Evolutionary conservation across 345 rosid species (phyloP).

Genomic region (Melaleuca quinquenervia): DNA sequence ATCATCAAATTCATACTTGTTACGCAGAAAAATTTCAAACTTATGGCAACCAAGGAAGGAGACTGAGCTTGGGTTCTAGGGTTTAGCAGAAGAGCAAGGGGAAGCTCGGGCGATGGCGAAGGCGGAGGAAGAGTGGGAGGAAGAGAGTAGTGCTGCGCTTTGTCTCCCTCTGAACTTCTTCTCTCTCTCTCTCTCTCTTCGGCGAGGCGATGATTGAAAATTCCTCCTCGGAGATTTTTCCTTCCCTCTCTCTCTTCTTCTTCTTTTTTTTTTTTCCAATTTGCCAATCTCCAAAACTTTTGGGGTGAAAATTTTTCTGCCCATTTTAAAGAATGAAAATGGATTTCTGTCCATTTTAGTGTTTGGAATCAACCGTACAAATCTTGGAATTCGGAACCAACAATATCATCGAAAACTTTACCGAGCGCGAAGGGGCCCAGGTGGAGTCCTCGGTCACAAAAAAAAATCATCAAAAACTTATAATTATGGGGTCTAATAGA

Average conservation of each 20-base stretch:
- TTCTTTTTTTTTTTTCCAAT: background rate
- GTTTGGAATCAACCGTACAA: no score
- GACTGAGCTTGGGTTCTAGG: background rate
- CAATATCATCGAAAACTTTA: no score
- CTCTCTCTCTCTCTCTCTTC: background rate
- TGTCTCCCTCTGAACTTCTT: background rate
- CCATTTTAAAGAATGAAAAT: background rate
- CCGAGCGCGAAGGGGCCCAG: no score
- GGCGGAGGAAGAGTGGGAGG: background rate
- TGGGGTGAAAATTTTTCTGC: background rate
- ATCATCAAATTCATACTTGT: background rate
- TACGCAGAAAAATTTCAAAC: background rate
- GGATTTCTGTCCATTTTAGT: background rate
- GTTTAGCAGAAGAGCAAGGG: background rate
- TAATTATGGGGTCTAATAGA: no score
- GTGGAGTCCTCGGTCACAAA: no score
- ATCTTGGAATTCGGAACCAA: no score
- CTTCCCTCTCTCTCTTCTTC: no score
- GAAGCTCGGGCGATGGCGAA: background rate
- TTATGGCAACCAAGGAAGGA: background rate
- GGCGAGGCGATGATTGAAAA: background rate
- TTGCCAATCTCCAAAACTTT: background rate
- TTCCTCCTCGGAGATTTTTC: background rate
- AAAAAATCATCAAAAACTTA: no score
- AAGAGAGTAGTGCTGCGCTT: background rate